These are phyloP conservation scores for Aureobasidium leucospermi DNA, from an alignment of 2,329 filamentous ascomycete species.

Conservation along the genomic window DNA sequence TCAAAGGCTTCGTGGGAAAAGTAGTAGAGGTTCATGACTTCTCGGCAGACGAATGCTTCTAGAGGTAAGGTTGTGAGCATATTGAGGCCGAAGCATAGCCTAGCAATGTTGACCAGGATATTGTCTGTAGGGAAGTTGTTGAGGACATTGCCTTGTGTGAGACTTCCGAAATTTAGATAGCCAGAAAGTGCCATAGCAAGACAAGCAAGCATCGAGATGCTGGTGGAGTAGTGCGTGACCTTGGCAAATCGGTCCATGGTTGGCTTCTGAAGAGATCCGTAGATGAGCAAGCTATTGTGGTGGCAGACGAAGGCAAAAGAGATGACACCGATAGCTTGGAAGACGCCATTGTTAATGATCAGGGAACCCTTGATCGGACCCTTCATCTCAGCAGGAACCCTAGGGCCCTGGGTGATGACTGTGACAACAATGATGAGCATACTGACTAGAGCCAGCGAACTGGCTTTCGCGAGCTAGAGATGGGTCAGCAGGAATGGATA, in stretches of 20 bases:
- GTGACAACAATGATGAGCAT: conserved; percentile 88
- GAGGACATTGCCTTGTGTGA: conserved; percentile 88
- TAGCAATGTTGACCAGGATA: conserved; percentile 86
- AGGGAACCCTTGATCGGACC: conserved; percentile 64
- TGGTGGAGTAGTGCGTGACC: conserved; percentile 91
- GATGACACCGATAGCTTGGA: conserved; percentile 95
- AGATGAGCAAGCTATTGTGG: conserved; percentile 96
- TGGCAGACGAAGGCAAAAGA: conserved; percentile 81
- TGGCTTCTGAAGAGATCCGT: conserved; percentile 86
- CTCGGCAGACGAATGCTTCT: conserved; percentile 94
- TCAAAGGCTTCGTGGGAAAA: conserved; percentile 68
- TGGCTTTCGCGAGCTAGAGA: conserved; percentile 81
- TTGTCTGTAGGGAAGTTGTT: conserved; percentile 96
- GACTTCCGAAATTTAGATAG: conserved; percentile 87
- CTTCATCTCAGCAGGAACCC: conserved; percentile 62
- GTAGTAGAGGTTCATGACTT: conserved; percentile 88
- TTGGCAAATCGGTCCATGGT: conserved; percentile 90
- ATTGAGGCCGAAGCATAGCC: conserved; percentile 93
- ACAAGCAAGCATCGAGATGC: conserved; percentile 85
- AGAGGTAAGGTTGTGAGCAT: conserved; percentile 97
- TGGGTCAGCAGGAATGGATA: not conserved
- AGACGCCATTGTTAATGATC: conserved; percentile 79
- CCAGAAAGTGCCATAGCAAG: conserved; percentile 80
- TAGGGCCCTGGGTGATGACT: conserved; percentile 73
- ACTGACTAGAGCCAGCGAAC: conserved; percentile 82